Evolutionary conservation across 2,329 filamentous ascomycete genomes (phyloP), one percentile per base, ranked within the genome.

Genomic region (Aspergillus fischeri): DNA sequence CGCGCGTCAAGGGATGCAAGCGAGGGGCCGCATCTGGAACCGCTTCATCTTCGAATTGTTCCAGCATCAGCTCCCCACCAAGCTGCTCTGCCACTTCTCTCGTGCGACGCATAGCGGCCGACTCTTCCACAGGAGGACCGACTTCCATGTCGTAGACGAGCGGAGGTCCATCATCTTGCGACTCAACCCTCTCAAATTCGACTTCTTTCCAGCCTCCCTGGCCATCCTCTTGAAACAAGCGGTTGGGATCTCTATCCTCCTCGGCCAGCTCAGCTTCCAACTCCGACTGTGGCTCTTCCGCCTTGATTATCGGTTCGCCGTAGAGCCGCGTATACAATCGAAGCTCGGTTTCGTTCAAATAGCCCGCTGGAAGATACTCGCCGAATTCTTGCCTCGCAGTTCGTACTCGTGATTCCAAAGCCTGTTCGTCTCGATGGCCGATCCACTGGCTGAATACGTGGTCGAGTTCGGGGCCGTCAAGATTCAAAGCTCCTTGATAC

Each of bases 261-360:
- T 72, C 68, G 14, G 65, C 69, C 17, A 27, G 27, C 10, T 47
- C 44, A 24, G 68, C 64, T 10, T 70, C 63, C 2, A 66, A 51
- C 6, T 70, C 66, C 42, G 73, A 59, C 4, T 66, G 51, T 7
- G 42, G 24, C 5, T 62, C 63, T 44, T 63, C 68, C 51, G 73
- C 55, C 10, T 51, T 56, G 8, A 69, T 52, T 1, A 90, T 70
- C 1, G 92, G 91, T 35, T 86, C 80, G 1, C 92, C 93, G 71
- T 94, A 97, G 17, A 96, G 76, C 61, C 91, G 82, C 68, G 89
- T 86, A 73, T 96, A 96, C 0, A 96, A 77, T 50, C 77, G 78
- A 66, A 88, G 86, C 71, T 96, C 92, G 53, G 88, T 83, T 1
- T 81, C 79, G 35, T 80, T 86, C 52, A 97, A 73, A 65, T 90